These are phyloP conservation scores for Lipomyces kockii DNA, from an alignment of 805 yeast genomes.

Conservation along the genomic window DNA sequence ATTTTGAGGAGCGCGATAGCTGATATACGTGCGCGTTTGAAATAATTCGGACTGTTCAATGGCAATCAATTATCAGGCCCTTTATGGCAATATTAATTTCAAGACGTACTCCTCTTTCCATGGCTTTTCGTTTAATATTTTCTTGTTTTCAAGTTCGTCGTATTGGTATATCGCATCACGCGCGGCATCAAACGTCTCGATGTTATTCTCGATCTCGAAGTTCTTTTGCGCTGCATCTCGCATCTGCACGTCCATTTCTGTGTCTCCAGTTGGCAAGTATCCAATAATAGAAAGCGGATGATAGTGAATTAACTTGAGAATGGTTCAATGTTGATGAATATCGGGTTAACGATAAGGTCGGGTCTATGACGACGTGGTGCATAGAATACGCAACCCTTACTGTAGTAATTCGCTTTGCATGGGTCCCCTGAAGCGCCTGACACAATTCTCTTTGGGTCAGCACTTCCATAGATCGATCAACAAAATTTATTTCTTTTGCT, in stretches of 20 bases:
- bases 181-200: slow-evolving; percentile 35
- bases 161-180: slow-evolving; percentile 40
- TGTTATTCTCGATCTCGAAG: slow-evolving; percentile 43
- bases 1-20: slow-evolving; percentile 74
- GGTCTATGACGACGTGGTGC: background rate
- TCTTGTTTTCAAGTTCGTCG: slow-evolving; percentile 42
- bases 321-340: background rate
- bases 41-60: slow-evolving; percentile 57
- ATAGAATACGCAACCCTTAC: background rate
- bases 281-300: background rate
- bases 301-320: background rate
- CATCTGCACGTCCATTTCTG: slow-evolving; percentile 30
- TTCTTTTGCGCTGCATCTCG: slow-evolving; percentile 30
- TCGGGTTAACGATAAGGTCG: too few species aligned
- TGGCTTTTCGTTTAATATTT: slow-evolving; percentile 39
- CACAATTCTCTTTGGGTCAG: too few species aligned
- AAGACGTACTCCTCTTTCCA: slow-evolving; percentile 38
- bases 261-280: background rate
- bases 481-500: background rate
- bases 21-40: slow-evolving; percentile 66
- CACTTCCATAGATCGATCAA: background rate
- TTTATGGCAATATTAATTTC: slow-evolving; percentile 15
- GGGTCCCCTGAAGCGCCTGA: background rate
- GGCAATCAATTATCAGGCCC: slow-evolving; percentile 11
- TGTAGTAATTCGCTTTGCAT: background rate